These are phyloP conservation scores for Raffaelea arxii DNA, from an alignment of 2,329 filamentous ascomycete species.

Conservation along the genomic window DNA sequence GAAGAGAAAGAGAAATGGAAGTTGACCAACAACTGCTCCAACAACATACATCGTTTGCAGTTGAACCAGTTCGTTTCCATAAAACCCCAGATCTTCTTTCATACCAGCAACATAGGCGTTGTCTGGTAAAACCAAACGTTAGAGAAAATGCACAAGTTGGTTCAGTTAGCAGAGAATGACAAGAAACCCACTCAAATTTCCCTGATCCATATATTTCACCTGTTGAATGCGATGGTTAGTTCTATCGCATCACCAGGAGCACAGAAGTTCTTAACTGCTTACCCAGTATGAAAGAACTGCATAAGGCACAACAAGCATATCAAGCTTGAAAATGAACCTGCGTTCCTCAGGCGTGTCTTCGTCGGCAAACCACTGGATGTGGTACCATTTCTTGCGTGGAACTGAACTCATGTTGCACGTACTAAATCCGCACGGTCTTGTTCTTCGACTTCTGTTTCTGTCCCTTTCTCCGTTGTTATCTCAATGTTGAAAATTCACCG, in stretches of 20 bases:
- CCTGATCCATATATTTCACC: slow-evolving; percentile 39
- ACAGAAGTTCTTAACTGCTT: too few species aligned
- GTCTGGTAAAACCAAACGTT: slow-evolving; percentile 4
- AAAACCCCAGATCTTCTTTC: slow-evolving; percentile 33
- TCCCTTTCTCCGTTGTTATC: too few species aligned
- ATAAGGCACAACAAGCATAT: slow-evolving; percentile 45
- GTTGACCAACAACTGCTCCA: slow-evolving; percentile 25
- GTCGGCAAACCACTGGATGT: slow-evolving; percentile 37
- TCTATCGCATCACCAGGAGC: too few species aligned
- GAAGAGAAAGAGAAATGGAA: slow-evolving; percentile 21
- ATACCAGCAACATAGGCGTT: slow-evolving; percentile 40
- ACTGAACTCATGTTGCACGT: neutral
- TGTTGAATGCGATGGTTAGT: too few species aligned
- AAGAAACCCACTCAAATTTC: slow-evolving; percentile 29
- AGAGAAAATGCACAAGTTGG: slow-evolving; percentile 15
- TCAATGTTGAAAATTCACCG: too few species aligned
- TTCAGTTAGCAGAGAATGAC: too few species aligned
- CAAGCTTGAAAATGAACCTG: slow-evolving; percentile 43
- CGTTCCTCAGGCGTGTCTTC: slow-evolving; percentile 40
- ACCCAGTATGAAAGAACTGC: slow-evolving; percentile 45
- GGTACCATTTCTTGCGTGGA: slow-evolving; percentile 21
- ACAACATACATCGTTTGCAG: slow-evolving; percentile 34
- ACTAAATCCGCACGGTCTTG: too few species aligned
- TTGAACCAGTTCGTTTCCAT: slow-evolving; percentile 34
- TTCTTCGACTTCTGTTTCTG: too few species aligned